Evolutionary conservation across 2,329 filamentous ascomycete species (phyloP), one percentile per base, ranked within the genome.

Genomic region (Aureobasidium namibiae): DNA sequence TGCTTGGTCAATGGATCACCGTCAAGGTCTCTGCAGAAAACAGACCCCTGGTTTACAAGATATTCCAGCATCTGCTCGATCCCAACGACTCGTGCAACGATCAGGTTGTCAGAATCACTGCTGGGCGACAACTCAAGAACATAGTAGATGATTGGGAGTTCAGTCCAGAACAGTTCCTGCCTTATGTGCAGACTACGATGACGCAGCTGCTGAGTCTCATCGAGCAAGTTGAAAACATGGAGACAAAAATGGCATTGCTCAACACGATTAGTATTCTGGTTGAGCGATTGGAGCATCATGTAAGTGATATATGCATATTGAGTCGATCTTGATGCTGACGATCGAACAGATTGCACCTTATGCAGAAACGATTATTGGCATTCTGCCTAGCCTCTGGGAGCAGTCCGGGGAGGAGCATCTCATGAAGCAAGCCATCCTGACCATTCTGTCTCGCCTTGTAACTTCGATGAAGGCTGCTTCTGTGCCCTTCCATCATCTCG

Each of bases 381-480:
- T 91, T 13, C 79, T 97, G 7, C 92, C 92, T 0, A 80, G 80
- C 4, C 79, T 97, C 0, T 99, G 94, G 94, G 86, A 89, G 61
- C 83, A 86, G 54, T 90, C 89, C 2, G 90, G 87, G 0, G 88
- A 95, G 61, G 89, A 94, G 67, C 90, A 91, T 73, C 83, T 97
- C 72, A 88, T 96, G 79, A 97, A 97, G 73, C 92, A 96, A 73
- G 86, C 90, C 1, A 91, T 97, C 56, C 81, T 97, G 60, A 89
- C 88, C 2, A 87, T 97, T 39, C 84, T 97, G 54, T 81, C 89
- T 1, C 87, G 90, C 2, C 79, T 99, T 14, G 89, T 95, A n/a
- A 85, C 85, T 69, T 88, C 92, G 1, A 89, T 97, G 83, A 90
- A 88, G 61, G 80, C 82, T 13, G 82, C 87, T 10, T 94, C 90